Base-by-base conservation (phyloP, 768 basidiomycete genomes). In the Termitomyces heimii region DNA sequence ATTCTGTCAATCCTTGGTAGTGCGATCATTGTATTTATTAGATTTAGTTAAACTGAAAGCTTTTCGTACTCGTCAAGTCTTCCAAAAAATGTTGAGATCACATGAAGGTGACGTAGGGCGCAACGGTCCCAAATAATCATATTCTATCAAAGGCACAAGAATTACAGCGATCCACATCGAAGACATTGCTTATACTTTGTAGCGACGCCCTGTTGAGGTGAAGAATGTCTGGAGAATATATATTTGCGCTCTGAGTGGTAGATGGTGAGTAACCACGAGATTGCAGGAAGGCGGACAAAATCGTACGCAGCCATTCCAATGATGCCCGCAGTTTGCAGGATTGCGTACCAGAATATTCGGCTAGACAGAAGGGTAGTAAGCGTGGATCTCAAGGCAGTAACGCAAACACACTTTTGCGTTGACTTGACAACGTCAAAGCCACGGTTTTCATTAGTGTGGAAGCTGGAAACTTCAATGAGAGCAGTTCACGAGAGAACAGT, bases 141-240 rank as follows among this genome's bases (percentile, higher is more conserved):
- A 22, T 26, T 43, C 13, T 35, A 20, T 53, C 7, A n/a, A 12
- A 53, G 18, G 39, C 42, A 45, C 14, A 37, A 57, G 46, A 52
- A 57, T 50, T 58, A 55, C 54, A 61, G n/a, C 22, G 28, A 26
- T n/a, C 18, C n/a, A 43, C 12, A 26, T 51, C 24, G 14, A 37
- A 14, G 14, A 29, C 10, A 51, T n/a, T 14, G 20, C 49, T 58
- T 84, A 93, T 66, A 92, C 91, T 76, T 92, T 92, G 78, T 93
- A 94, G 66, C 85, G 79, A 70, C 92, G 82, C 35, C 92, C 92
- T 8, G 93, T 94, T 70, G 88, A 84, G n/a, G 91, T 94, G 75
- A 98, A 98, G 85, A 96, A 98, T 20, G 92, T 95, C 72, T 95
- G 93, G 24, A 98, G 81, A 45, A 95, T 77, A 68, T 94, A 96